Evolutionary conservation across 768 basidiomycete species (phyloP).

Genomic region (Lactarius evosmus): DNA sequence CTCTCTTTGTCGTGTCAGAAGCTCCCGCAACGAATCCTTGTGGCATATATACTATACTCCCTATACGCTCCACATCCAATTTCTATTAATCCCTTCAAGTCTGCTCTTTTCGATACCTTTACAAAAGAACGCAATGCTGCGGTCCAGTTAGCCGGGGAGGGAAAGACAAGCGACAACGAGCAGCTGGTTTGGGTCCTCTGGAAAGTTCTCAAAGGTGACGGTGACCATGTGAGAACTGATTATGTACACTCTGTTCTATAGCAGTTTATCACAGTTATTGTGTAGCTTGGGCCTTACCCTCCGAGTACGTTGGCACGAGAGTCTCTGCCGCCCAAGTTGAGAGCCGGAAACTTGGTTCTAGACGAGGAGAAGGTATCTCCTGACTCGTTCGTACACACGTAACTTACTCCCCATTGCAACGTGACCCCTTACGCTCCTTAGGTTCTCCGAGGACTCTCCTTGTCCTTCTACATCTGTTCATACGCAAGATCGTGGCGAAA

Average conservation of each 20-base stretch:
- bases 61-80: slow-evolving; percentile 80
- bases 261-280: slow-evolving; percentile 20
- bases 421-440: not conserved
- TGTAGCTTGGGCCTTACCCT: slow-evolving; percentile 79
- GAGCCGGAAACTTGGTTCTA: slow-evolving; percentile 66
- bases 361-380: slow-evolving; percentile 46
- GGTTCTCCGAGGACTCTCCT: not conserved
- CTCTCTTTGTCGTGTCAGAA: slow-evolving; percentile 31
- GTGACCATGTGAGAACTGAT: slow-evolving; percentile 61
- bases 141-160: slow-evolving; percentile 44
- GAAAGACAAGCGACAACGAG: slow-evolving; percentile 58
- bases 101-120: slow-evolving; percentile 64
- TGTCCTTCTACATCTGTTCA: not conserved
- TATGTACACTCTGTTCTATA: slow-evolving; percentile 3
- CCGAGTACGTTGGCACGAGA: slow-evolving; percentile 70
- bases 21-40: slow-evolving; percentile 73
- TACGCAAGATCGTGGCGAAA: not conserved
- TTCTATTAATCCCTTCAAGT: slow-evolving; percentile 77
- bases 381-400: slow-evolving; percentile 13
- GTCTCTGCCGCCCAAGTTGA: slow-evolving; percentile 71
- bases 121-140: slow-evolving; percentile 65
- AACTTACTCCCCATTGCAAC: too few species aligned
- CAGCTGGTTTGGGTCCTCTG: slow-evolving; percentile 84
- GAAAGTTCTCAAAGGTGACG: slow-evolving; percentile 83
- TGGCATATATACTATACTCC: slow-evolving; percentile 75